Percentiles rank a stretch among this genome's conserved stretches.
Evolutionary conservation across 805 yeast species (phyloP).

Genomic region (Isabelozyma pseudorhagii): DNA sequence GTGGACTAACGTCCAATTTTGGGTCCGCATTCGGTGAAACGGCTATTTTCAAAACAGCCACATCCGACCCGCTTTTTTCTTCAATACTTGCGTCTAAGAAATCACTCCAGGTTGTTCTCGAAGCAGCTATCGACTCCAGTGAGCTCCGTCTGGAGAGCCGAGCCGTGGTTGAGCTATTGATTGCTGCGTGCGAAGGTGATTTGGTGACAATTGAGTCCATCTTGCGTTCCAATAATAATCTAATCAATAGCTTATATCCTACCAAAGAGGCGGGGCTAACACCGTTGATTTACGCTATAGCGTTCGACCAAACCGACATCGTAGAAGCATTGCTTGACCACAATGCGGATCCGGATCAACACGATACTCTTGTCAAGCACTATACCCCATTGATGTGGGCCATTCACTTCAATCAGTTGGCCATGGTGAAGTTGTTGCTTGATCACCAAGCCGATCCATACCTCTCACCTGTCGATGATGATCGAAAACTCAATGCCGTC

Average conservation of each 20-base stretch:
- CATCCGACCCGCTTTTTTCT: conserved; percentile 24
- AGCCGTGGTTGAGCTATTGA: conserved; percentile 20
- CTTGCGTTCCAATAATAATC: conserved; percentile 16
- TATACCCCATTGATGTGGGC: conserved; percentile 89
- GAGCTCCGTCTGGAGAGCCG: background rate
- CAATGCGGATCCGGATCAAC: conserved; percentile 46
- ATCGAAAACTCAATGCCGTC: conserved; percentile 46
- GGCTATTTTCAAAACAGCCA: background rate
- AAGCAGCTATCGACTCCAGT: conserved; percentile 5
- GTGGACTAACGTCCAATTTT: background rate
- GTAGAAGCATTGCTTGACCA: conserved; percentile 46
- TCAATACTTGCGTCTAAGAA: conserved; percentile 25
- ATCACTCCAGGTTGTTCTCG: conserved; percentile 16
- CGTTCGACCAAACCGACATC: conserved; percentile 46
- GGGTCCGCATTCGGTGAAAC: background rate
- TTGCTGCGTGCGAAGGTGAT: conserved; percentile 38
- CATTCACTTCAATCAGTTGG: conserved; percentile 55
- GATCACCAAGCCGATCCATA: conserved; percentile 64
- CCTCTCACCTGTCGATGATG: conserved; percentile 24
- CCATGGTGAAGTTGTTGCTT: conserved; percentile 54
- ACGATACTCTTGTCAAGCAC: conserved; percentile 45
- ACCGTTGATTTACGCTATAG: conserved; percentile 49
- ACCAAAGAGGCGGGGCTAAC: conserved; percentile 28
- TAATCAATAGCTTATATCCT: conserved; percentile 18
- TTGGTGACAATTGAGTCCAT: conserved; percentile 28